Evolutionary conservation across 2,329 filamentous ascomycete species (phyloP), one percentile per base, ranked within the genome.

Genomic region (Monilinia laxa): DNA sequence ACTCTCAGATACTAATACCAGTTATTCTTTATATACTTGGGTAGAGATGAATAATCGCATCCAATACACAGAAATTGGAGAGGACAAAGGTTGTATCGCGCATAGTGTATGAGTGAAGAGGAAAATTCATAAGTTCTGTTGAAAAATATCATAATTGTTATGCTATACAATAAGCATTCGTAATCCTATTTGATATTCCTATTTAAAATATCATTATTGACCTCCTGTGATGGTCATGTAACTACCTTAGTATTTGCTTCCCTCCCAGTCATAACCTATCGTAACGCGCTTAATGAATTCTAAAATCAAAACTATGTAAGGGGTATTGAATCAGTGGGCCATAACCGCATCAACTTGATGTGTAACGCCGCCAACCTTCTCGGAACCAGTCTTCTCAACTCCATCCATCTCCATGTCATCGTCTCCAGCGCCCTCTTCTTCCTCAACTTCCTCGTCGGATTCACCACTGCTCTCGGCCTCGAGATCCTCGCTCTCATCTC

Each of bases 401-500:
- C 73, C 74, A 69, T 84, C 83, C 56, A 84, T 80, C 59, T 85
- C 83, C 82, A 84, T 84, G 58, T 80, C 82, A 64, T 80, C 79
- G 52, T 77, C 78, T 60, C 65, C 78, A 14, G 74, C 80, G 23
- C 73, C 77, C 49, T 80, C 81, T 28, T 75, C 78, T 60, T 80
- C 79, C 47, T 40, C 73, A 23, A 68, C 85, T 60, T 85, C 87
- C 51, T 84, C 86, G 9, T 80, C 85, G 18, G 68, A 65, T 47
- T 74, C 72, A 42, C 90, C 90, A 71, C 87, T 87, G 73, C 87
- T 91, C 77, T 93, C 90, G 65, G 87, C 88, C 74, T 92, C 90
- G 56, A 93, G 86, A 76, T 93, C 90, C 76, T 93, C 90, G 73
- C 88, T 91, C 71, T 88, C 90, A 68, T 87, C 90, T 68, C 93